Percentiles rank a stretch among this genome's conserved stretches.
These are phyloP conservation scores for Termitomyces sp. DNA, from an alignment of 768 basidiomycete genomes.

Conservation along the genomic window DNA sequence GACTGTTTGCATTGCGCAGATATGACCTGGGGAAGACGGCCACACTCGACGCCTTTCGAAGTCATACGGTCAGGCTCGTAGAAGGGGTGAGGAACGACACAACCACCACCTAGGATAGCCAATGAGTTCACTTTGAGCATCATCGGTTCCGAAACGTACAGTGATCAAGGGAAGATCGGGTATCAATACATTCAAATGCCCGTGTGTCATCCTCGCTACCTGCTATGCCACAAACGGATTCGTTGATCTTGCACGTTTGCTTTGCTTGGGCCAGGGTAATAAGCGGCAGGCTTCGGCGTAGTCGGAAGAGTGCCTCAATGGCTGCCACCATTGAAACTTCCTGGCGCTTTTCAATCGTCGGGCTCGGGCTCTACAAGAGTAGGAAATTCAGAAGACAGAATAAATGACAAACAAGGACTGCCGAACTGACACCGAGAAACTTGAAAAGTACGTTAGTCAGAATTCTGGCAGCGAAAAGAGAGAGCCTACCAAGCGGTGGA, in stretches of 20 bases:
- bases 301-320: background rate
- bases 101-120: slow-evolving; percentile 16
- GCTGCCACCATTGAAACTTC: background rate
- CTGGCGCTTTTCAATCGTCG: background rate
- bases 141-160: background rate
- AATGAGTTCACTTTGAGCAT: background rate
- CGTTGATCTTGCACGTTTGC: slow-evolving; percentile 11
- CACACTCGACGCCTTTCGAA: slow-evolving; percentile 21
- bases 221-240: slow-evolving; percentile 16
- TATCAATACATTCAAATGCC: slow-evolving; percentile 17
- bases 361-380: background rate
- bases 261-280: slow-evolving; percentile 14
- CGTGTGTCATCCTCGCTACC: slow-evolving; percentile 6
- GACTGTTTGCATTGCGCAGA: background rate
- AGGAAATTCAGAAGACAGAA: background rate
- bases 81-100: slow-evolving; percentile 15
- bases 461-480: background rate
- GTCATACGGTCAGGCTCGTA: slow-evolving; percentile 17
- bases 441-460: background rate
- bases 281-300: slow-evolving; percentile 9
- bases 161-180: background rate
- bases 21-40: slow-evolving; percentile 6
- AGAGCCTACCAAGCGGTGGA: background rate
- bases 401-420: background rate
- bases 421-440: background rate